These are phyloP conservation scores for Penicillium sp. DNA, from an alignment of 2,329 filamentous ascomycete genomes.

Conservation along the genomic window DNA sequence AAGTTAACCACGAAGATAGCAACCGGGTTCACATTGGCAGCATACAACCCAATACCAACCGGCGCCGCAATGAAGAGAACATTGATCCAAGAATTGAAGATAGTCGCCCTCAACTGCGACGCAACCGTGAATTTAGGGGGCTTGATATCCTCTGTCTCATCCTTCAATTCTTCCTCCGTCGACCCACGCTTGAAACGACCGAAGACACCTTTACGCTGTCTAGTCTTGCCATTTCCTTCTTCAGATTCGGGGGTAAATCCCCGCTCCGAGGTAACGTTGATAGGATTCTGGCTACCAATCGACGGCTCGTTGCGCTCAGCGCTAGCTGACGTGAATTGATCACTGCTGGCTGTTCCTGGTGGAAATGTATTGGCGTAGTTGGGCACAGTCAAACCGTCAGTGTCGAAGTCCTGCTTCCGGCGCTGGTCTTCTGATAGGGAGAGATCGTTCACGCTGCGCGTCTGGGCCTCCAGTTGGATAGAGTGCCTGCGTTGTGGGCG, in stretches of 20 bases:
- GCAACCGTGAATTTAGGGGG: constrained; percentile 35
- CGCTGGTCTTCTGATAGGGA: constrained; percentile 23
- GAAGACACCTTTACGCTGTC: constrained; percentile 27
- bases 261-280: constrained; percentile 27
- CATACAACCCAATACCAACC: constrained; percentile 56
- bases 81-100: constrained; percentile 86
- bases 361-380: constrained; percentile 29
- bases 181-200: constrained; percentile 8
- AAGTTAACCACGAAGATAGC: constrained; percentile 87
- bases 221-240: constrained; percentile 17
- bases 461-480: constrained; percentile 32
- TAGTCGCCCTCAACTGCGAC: constrained; percentile 59
- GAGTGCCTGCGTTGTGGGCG: constrained; percentile 29
- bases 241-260: constrained; percentile 13
- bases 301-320: constrained; percentile 16
- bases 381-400: constrained; percentile 21
- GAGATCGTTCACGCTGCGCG: constrained; percentile 26
- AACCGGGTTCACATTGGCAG: constrained; percentile 37
- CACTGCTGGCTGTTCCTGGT: constrained; percentile 25
- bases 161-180: neutral
- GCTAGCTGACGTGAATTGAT: constrained; percentile 10
- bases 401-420: constrained; percentile 26
- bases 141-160: constrained; percentile 10
- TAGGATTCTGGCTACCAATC: constrained; percentile 31
- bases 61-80: constrained; percentile 76